Conservation (phyloP, 352 stramenopile species). For the Pilasporangium apinafurcum region DNA sequence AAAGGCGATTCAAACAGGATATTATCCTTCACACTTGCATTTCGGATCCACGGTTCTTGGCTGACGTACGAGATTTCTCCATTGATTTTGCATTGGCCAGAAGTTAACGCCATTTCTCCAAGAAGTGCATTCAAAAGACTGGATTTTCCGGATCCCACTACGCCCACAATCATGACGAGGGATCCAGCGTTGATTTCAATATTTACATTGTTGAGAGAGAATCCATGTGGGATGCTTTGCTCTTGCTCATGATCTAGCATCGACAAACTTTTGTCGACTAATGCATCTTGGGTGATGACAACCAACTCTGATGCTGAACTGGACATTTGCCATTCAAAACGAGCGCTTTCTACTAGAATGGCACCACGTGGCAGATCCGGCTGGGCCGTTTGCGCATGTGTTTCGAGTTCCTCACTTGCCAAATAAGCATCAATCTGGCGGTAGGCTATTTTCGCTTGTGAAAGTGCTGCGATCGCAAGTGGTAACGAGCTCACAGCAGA, state of each 20-base stretch:
- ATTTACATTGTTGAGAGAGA: constrained; percentile 24
- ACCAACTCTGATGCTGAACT: background rate
- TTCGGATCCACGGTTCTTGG: constrained; percentile 91
- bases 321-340: constrained; percentile 14
- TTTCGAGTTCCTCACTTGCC: constrained; percentile 5
- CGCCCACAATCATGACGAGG: constrained; percentile 49
- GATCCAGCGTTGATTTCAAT: constrained; percentile 56
- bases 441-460: constrained; percentile 22
- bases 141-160: constrained; percentile 45
- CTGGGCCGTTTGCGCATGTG: background rate
- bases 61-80: constrained; percentile 68
- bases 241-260: too few species aligned
- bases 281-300: background rate
- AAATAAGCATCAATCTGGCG: constrained; percentile 21
- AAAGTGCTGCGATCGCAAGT: constrained; percentile 11
- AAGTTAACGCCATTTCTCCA: constrained; percentile 30
- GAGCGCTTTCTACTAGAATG: constrained; percentile 13
- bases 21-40: constrained; percentile 87
- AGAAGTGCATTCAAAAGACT: constrained; percentile 45
- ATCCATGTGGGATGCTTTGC: constrained; percentile 7
- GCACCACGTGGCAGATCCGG: background rate
- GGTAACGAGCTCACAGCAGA: constrained; percentile 17
- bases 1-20: constrained; percentile 75
- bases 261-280: too few species aligned
- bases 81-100: constrained; percentile 11